Evolutionary conservation across 495 filamentous ascomycete species (phyloP), one percentile per base, ranked within the genome.

Genomic region (Tuber magnatum): DNA sequence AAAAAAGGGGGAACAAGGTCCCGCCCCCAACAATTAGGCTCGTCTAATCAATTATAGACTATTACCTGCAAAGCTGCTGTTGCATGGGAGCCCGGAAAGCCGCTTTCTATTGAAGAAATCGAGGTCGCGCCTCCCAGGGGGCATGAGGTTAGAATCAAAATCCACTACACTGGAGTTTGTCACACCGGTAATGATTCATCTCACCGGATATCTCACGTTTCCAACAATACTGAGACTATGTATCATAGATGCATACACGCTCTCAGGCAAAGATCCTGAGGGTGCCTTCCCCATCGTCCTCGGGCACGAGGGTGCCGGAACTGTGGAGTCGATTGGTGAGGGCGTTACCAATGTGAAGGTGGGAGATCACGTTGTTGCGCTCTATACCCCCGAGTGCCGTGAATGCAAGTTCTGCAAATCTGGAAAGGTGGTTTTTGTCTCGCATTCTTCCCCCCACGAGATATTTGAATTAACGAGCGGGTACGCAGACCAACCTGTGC

Each of bases 321-420:
- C 97, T 80, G 94, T 99, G 83, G 95, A 99, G 87, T 97, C 93
- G 5, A 90, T 99, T 71, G 95, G 95, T 75, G 94, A 97, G 85
- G 96, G 93, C 56, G 95, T 99, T 75, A 97, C 93, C 74, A 92
- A 88, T 80, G 94, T 97, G 81, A 96, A 97, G 87, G 87, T 88
- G n/a, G 93, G 92, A 73, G 92, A 95, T 85, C 90, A 96, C 83
- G 95, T 99, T 76, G 88, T 99, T 74, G 96, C 95, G 80, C 93
- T 99, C 74, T 99, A 99, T 78, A 83, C 81, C 24, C 96, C 95
- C 75, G 95, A 99, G 87, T 99, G 95, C 87, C 85, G 87, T 71
- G 94, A 97, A 83, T 99, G 95, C 90, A 99, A 99, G 86, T 98
- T 99, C 90, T 99, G 95, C 91, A 92, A 91, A 84, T 97, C 94